These are phyloP conservation scores for Sarocladium oryzae DNA, from an alignment of 2,329 filamentous ascomycete genomes.

Conservation along the genomic window DNA sequence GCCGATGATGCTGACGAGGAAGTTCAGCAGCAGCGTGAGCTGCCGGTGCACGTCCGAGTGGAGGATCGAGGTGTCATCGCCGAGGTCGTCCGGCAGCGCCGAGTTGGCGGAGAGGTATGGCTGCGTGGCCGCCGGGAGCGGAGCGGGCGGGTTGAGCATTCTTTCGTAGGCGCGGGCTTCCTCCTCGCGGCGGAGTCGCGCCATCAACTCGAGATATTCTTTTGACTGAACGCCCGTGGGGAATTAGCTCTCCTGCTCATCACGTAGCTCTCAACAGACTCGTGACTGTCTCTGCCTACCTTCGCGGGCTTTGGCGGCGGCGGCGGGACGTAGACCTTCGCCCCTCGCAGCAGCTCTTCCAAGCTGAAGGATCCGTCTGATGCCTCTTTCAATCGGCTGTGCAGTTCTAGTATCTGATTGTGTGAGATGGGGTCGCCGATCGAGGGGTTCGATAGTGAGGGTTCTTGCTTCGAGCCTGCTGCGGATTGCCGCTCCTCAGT, in stretches of 20 bases:
- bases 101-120: slow-evolving; percentile 42
- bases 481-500: slow-evolving; percentile 14
- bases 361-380: slow-evolving; percentile 39
- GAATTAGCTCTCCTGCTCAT: too few relatives aligned
- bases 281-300: slow-evolving; percentile 42
- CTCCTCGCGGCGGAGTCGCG: slow-evolving; percentile 72
- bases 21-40: slow-evolving; percentile 79
- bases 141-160: slow-evolving; percentile 60
- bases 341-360: slow-evolving; percentile 64
- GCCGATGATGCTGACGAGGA: slow-evolving; percentile 78
- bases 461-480: slow-evolving; percentile 28
- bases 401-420: slow-evolving; percentile 58
- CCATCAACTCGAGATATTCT: slow-evolving; percentile 86
- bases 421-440: slow-evolving; percentile 67
- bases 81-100: slow-evolving; percentile 38
- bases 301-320: slow-evolving; percentile 71
- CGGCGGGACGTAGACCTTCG: slow-evolving; percentile 70
- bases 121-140: slow-evolving; percentile 52
- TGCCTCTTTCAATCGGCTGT: slow-evolving; percentile 40
- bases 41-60: slow-evolving; percentile 74
- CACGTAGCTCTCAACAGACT: too few relatives aligned
- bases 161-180: slow-evolving; percentile 76
- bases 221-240: slow-evolving; percentile 57
- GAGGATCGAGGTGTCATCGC: slow-evolving; percentile 60
- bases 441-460: slow-evolving; percentile 41